phyloP scores from a whole-genome alignment of 129 eudicot species.

The Kitagawia praeruptora region DNA sequence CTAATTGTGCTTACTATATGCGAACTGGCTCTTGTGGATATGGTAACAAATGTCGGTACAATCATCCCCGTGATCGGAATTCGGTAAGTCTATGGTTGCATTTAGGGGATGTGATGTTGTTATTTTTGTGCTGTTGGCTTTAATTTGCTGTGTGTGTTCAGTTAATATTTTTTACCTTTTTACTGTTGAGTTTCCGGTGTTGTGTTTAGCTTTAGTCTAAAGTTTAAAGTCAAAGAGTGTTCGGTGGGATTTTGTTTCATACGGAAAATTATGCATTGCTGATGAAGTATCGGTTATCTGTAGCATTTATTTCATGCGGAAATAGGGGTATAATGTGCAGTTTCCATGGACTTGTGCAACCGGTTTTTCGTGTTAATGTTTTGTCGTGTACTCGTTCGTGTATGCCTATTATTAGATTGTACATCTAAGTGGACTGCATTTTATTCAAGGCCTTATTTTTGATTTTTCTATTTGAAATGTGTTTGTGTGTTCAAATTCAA shows the following conservation, averaged over 20 bases:
- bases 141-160: background rate
- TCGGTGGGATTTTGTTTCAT: background rate
- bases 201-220: background rate
- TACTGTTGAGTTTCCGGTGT: background rate
- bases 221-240: too few relatives aligned
- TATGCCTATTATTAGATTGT: background rate
- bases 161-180: background rate
- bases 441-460: background rate
- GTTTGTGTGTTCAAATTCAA: background rate
- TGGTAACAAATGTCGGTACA: conserved; percentile 84
- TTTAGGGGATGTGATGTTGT: background rate
- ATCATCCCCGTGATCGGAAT: conserved; percentile 81
- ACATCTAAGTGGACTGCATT: conserved; percentile 3
- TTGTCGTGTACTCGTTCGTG: background rate
- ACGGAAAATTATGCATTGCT: background rate
- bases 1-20: conserved; percentile 83
- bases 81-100: conserved; percentile 30
- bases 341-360: background rate
- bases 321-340: background rate
- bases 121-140: background rate
- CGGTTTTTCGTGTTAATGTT: background rate
- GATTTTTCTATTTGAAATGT: background rate
- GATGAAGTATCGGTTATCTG: background rate
- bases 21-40: conserved; percentile 86
- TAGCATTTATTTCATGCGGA: background rate